These are phyloP conservation scores for Trichoderma semiorbis DNA, from an alignment of 2,329 filamentous ascomycete species.

Conservation along the genomic window DNA sequence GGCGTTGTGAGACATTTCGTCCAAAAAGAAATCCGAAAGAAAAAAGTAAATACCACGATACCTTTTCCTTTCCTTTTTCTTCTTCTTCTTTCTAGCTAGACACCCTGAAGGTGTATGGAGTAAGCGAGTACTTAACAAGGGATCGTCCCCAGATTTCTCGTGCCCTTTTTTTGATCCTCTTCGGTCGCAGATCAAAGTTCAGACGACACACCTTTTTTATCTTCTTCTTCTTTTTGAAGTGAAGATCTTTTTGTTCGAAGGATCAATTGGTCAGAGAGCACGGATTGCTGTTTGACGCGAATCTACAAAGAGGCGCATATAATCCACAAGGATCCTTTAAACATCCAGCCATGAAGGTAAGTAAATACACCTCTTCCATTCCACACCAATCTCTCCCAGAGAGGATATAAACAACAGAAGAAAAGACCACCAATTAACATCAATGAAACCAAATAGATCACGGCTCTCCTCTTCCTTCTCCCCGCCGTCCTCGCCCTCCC, in stretches of 20 bases:
- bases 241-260: neutral
- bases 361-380: neutral
- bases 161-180: neutral
- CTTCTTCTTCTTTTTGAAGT: neutral
- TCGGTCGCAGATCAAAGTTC: neutral
- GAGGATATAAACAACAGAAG: neutral
- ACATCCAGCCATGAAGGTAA: neutral
- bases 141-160: neutral
- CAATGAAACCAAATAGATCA: neutral
- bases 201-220: neutral
- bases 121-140: neutral
- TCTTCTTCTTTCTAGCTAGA: neutral
- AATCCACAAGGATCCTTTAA: neutral
- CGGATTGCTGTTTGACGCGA: neutral
- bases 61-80: neutral
- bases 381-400: neutral
- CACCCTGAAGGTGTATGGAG: neutral
- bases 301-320: neutral
- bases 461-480: neutral
- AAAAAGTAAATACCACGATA: neutral
- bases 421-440: neutral
- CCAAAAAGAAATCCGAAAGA: neutral
- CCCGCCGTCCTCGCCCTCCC: constrained; percentile 4
- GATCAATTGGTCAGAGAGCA: neutral
- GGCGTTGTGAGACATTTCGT: neutral